Evolutionary conservation across 2,329 filamentous ascomycete species (phyloP), one percentile per base, ranked within the genome.

Genomic region (Exophiala sp.): DNA sequence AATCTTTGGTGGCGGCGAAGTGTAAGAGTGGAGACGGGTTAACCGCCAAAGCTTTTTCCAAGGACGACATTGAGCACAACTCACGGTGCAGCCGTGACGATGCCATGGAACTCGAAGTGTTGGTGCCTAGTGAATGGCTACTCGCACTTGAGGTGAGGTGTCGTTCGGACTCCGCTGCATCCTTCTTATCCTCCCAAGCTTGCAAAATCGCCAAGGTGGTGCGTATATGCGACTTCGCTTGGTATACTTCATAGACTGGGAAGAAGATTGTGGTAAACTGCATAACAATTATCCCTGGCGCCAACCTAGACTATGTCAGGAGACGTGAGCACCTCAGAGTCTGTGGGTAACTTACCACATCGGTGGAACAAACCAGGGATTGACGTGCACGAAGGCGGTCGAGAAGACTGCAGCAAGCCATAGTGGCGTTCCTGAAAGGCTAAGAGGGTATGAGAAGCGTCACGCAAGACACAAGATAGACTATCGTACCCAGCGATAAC

Each of bases 1-100:
- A 86, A 62, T 86, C 83, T 24, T 78, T 76, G 6, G 78, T 73
- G 0, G 82, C 82, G 0, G 83, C 83, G 64, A 84, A 87, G 41
- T 80, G 69, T 48, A 84, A 79, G 0, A 87, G 73, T 0, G 79
- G 77, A 10, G 75, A 71, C 0, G 80, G 77, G 63, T 85, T 82
- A 41, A 76, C 74, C 50, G 73, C 70, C 0, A 87, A 69, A 2
- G 80, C 78, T 50, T 79, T 72, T 58, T 86, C 82, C 3, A 86
- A 74, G 0, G 82, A 78, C 24, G 73, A 72, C 74, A 83, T 81
- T 33, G 76, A 79, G 46, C 76, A 71, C 50, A 78, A 69, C 35
- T 69, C 77, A 59, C 73, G 70, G 46, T 65, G 63, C 7, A 69
- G 72, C 1, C 58, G 36, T 32, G 46, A 55, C 18, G 10, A 24